Evolutionary conservation across 768 basidiomycete species (phyloP), one percentile per base, ranked within the genome.

Genomic region (Coprinopsis sp.): DNA sequence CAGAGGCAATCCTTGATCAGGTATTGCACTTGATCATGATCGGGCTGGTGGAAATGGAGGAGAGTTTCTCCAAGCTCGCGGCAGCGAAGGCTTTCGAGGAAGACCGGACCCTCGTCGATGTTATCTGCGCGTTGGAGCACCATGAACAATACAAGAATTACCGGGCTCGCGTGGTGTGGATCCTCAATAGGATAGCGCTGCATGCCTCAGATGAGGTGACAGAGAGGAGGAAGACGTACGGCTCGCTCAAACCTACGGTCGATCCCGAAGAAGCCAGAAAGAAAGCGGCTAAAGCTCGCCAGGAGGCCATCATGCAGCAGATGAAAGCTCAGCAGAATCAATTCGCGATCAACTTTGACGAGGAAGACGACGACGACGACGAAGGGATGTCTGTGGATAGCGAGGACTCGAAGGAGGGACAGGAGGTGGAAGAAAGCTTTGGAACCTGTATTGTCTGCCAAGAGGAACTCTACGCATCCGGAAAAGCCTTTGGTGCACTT

Each of bases 361-460:
- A 89, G 41, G 73, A 70, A 3, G 77, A 79, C 19, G 87, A 86
- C 27, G 81, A 82, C 14, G 84, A 80, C 5, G 84, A 84, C 5
- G 89, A 89, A 1, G 76, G 78, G 5, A 78, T 54, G 50, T 36
- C 33, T 3, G 47, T 49, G 4, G 84, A 83, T 8, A 88, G 88
- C 1, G 76, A 78, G 2, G 77, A 76, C 57, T 70, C 71, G 27
- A 76, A 76, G 7, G 67, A 73, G 6, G 67, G 64, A n/a, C n/a
- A n/a, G 1, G 74, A 74, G 14, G 69, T 73, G 37, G 59, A 73
- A 18, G 60, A 76, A 2, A 84, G 84, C 11, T 85, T 82, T 50
- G 95, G 95, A 2, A 87, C 85, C n/a, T 99, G 96, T 61, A 98
- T 99, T 51, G 93, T 98, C 8, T 99, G 96, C 55, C 96, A 98